Percentiles rank a stretch among this genome's conserved stretches.
phyloP scores from a whole-genome alignment of 2,329 filamentous ascomycete species.

The Calonectria pteridis region DNA sequence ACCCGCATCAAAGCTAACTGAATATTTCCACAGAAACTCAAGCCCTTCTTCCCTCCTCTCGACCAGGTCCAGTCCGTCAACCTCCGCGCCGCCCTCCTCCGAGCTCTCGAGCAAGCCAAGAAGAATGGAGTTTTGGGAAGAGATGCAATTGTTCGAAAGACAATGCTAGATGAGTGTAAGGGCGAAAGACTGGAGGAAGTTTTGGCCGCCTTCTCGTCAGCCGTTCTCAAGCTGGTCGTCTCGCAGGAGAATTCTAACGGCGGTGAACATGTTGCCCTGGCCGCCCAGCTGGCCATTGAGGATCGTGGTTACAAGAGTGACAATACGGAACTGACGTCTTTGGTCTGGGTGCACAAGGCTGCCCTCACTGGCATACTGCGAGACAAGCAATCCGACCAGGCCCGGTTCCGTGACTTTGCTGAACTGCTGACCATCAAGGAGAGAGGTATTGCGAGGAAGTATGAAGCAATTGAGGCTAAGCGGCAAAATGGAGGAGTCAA shows the following conservation, averaged over 20 bases:
- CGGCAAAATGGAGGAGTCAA: constrained; percentile 43
- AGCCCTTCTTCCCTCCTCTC: constrained; percentile 89
- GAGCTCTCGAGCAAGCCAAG: constrained; percentile 86
- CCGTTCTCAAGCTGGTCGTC: constrained; percentile 79
- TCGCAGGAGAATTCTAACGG: constrained; percentile 56
- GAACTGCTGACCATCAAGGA: constrained; percentile 74
- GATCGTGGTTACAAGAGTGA: constrained; percentile 68
- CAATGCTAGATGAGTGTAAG: constrained; percentile 96
- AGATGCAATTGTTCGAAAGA: constrained; percentile 87
- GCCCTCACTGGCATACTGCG: constrained; percentile 72
- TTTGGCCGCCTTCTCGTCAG: constrained; percentile 84
- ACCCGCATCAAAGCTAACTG: not conserved
- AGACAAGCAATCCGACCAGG: constrained; percentile 70
- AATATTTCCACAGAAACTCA: constrained; percentile 75
- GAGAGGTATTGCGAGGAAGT: constrained; percentile 65
- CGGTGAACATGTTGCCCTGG: constrained; percentile 59
- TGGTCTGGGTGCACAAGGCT: constrained; percentile 80
- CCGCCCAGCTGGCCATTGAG: constrained; percentile 69
- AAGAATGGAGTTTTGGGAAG: constrained; percentile 86
- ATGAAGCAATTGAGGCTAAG: constrained; percentile 57
- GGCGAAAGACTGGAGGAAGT: constrained; percentile 92
- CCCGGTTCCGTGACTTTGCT: constrained; percentile 73
- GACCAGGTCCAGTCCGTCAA: constrained; percentile 94
- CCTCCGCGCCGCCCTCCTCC: constrained; percentile 84
- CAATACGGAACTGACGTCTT: constrained; percentile 68